A percentile compares a stretch with the other conserved stretches of the same genome.
Evolutionary conservation across 805 yeast species (phyloP).

Genomic region (Dipodascopsis tothii): DNA sequence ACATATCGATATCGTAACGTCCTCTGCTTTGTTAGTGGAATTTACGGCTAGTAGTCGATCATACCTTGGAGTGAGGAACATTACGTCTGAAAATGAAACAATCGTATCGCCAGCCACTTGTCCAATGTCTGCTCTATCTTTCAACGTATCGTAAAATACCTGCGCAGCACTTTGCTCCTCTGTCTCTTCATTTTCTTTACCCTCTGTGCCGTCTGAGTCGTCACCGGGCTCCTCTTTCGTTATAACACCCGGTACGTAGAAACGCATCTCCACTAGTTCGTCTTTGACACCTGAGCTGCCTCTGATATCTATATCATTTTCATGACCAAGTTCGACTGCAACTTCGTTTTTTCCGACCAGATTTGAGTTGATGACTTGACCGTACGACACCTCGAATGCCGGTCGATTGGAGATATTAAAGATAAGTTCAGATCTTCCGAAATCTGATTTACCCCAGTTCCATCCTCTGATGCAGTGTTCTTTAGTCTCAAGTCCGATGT

Average conservation of each 20-base stretch:
- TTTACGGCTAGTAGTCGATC: too few species aligned
- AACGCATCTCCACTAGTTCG: conserved; percentile 88
- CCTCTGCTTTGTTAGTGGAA: conserved; percentile 76
- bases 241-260: conserved; percentile 84
- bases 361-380: conserved; percentile 72
- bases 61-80: conserved; percentile 73
- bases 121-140: conserved; percentile 90
- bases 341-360: conserved; percentile 90
- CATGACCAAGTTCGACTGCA: conserved; percentile 65
- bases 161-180: conserved; percentile 66
- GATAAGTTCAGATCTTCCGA: conserved; percentile 84
- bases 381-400: conserved; percentile 81
- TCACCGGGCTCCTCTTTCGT: conserved; percentile 35
- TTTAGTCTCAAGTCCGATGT: conserved; percentile 63
- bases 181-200: conserved; percentile 30
- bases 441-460: conserved; percentile 96
- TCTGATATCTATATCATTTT: conserved; percentile 37
- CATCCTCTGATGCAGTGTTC: conserved; percentile 96
- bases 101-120: conserved; percentile 91
- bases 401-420: conserved; percentile 85
- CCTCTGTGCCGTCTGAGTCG: conserved; percentile 34
- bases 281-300: conserved; percentile 67
- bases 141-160: conserved; percentile 81
- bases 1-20: conserved; percentile 94
- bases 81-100: conserved; percentile 81